A percentile compares a stretch with the other conserved stretches of the same genome.
Evolutionary conservation across 495 filamentous ascomycete genomes (phyloP).

Genomic region (Aspergillus cavernicola): DNA sequence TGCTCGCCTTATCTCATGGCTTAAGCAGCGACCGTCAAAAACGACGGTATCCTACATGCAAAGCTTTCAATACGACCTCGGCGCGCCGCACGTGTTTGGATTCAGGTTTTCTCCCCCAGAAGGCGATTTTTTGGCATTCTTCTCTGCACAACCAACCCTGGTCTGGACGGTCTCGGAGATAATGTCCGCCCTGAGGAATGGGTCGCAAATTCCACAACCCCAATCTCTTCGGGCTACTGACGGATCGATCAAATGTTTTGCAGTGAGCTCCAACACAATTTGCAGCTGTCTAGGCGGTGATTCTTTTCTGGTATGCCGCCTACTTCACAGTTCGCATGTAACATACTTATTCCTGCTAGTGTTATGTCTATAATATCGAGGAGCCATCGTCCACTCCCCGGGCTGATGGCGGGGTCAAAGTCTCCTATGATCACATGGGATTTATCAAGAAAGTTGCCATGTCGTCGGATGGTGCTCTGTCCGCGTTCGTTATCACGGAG

Average conservation of each 20-base stretch:
- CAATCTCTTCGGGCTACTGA: neutral
- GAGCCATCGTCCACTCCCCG: neutral
- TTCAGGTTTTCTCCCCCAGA: slow-evolving; percentile 10
- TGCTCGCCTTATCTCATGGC: neutral
- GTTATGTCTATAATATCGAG: slow-evolving; percentile 10
- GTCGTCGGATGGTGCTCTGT: slow-evolving; percentile 9
- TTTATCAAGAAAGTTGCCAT: slow-evolving; percentile 13
- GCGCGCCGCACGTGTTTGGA: neutral
- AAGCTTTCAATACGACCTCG: neutral
- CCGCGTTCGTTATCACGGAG: slow-evolving; percentile 11
- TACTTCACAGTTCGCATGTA: neutral
- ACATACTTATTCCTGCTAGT: slow-evolving; percentile 8
- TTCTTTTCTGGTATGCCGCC: slow-evolving; percentile 11
- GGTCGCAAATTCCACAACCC: neutral
- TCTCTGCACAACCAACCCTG: slow-evolving; percentile 5
- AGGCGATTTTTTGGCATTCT: slow-evolving; percentile 11
- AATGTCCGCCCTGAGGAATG: neutral
- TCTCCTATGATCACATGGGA: slow-evolving; percentile 8
- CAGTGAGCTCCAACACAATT: slow-evolving; percentile 13
- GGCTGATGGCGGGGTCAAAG: neutral
- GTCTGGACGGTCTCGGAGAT: slow-evolving; percentile 5
- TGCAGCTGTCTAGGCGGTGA: slow-evolving; percentile 1
- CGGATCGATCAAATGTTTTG: slow-evolving; percentile 9
- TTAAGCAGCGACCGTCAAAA: neutral
- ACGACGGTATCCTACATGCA: neutral